Evolutionary conservation across 495 filamentous ascomycete species (phyloP).

Genomic region (Podospora australis): DNA sequence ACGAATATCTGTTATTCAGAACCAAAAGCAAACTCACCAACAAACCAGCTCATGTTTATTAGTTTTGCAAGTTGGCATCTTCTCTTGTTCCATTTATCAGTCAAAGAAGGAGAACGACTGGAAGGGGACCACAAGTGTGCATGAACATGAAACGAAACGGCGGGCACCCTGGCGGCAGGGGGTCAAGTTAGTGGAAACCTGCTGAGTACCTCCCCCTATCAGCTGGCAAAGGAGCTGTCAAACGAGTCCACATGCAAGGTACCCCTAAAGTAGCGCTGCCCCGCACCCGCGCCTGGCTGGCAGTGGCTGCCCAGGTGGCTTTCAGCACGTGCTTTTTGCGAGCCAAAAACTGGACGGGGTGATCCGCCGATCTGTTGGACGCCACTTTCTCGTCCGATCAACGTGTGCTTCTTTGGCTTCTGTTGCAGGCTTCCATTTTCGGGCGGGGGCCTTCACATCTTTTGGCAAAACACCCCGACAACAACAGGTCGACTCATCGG

Average conservation of each 20-base stretch:
- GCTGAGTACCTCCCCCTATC: not conserved
- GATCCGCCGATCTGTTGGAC: no score
- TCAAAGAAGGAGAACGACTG: not conserved
- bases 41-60: no score
- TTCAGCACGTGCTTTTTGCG: no score
- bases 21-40: no score
- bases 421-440: no score
- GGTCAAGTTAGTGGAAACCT: not conserved
- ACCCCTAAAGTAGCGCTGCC: not conserved
- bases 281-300: not conserved
- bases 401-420: no score
- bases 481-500: no score
- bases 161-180: not conserved
- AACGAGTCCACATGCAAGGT: not conserved
- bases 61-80: not conserved
- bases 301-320: no score
- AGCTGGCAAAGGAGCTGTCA: not conserved
- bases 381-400: no score
- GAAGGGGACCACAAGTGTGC: not conserved
- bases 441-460: no score
- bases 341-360: no score
- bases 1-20: not conserved
- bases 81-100: not conserved
- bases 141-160: constrained; percentile 1
- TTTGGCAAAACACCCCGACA: no score